phyloP scores from a whole-genome alignment of 331 rosid species.

The Acacia pycnantha region DNA sequence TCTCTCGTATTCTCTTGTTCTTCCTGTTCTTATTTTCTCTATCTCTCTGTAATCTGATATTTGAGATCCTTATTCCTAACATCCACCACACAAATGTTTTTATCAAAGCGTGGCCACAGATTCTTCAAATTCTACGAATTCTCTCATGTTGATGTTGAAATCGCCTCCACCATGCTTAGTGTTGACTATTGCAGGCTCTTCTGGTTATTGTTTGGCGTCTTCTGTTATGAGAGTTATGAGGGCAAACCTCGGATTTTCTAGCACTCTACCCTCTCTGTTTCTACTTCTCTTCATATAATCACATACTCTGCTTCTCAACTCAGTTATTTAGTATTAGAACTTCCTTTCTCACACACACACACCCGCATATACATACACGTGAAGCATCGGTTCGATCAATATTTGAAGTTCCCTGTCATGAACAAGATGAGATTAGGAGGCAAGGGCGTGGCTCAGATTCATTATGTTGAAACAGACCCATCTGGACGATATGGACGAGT shows the following conservation, averaged over 20 bases:
- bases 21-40: not conserved
- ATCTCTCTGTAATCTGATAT: constrained; percentile 18
- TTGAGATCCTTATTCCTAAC: constrained; percentile 1
- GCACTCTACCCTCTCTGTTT: constrained; percentile 27
- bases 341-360: not conserved
- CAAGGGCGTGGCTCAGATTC: constrained; percentile 33
- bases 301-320: not conserved
- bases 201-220: constrained; percentile 64
- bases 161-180: constrained; percentile 55
- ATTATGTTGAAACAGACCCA: constrained; percentile 85
- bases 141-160: constrained; percentile 49
- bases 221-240: constrained; percentile 68
- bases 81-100: constrained; percentile 50
- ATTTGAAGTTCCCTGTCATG: constrained; percentile 34
- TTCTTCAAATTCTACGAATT: constrained; percentile 56
- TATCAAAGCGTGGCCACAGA: constrained; percentile 52
- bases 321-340: not conserved
- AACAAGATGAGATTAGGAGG: constrained; percentile 45
- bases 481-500: constrained; percentile 93
- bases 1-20: not conserved
- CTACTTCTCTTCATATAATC: not conserved
- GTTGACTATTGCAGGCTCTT: constrained; percentile 68
- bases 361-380: not conserved
- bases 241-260: constrained; percentile 90
- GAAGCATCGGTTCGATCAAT: constrained; percentile 7